Evolutionary conservation across 495 filamentous ascomycete genomes (phyloP), one percentile per base, ranked within the genome.

Genomic region (Hypoxylon crocopeplum): DNA sequence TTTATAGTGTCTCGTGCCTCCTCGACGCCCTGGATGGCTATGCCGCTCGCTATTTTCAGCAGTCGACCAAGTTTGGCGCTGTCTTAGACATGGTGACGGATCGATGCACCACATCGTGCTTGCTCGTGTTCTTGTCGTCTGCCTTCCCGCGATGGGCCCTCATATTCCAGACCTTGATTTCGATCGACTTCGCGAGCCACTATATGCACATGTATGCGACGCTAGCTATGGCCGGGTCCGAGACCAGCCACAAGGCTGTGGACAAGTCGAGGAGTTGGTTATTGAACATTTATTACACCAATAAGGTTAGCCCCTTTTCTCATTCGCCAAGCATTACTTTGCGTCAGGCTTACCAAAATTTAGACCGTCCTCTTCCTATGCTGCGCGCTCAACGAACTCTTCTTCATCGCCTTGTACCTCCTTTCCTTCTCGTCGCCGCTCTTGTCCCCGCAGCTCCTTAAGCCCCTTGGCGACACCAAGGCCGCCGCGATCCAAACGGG

Each of bases 181-280:
- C 86, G 47, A 71, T 98, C 68, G 94, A 98, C 73, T 75, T 98
- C 62, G 91, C 95, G 27, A 94, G 90, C 74, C 94, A 98, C 73
- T 98, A 97, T 75, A 90, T 97, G 80, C 95, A 98, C 76, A 97
- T 98, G 92, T 98, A 92, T 72, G 92, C 92, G 8, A 96, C 91
- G 12, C 71, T 92, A 50, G 83, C 84, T 64, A 92, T 95, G 89
- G 91, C 87, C 27, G 91, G 88, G 15, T 73, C 79, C 48, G 83
- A 82, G 34, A 82, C 86, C 71, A 94, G 90, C 69, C 94, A 98
- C 76, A 98, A 98, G 87, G 94, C 89, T 61, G 86, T 98, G 24
- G 91, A 94, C 62, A 85, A 87, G 70, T 81, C 81, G 15, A 75
- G 89, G 52, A 88, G 85, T 69, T 88, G 86, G 82, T 77, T 98